These are phyloP conservation scores for Cavenderia fasciculata DNA, from an alignment of 78 protist species.

Conservation along the genomic window DNA sequence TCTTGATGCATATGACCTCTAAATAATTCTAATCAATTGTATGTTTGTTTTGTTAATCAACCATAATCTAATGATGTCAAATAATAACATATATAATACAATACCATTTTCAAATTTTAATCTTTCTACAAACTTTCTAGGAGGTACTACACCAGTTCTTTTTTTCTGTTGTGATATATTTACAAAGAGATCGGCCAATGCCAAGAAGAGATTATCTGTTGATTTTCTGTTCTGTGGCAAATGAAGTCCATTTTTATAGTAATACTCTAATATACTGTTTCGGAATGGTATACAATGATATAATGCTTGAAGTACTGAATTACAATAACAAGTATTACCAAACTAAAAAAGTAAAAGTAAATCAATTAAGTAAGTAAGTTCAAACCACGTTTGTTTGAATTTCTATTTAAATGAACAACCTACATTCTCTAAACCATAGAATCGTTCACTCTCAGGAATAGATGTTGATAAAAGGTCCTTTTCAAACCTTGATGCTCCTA, in stretches of 20 bases:
- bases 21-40: conserved; percentile 63
- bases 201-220: conserved; percentile 19
- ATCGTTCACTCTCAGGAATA: conserved; percentile 14
- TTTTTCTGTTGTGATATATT: conserved; percentile 60
- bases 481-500: conserved; percentile 38
- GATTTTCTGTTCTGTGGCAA: not conserved
- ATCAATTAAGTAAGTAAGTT: not conserved
- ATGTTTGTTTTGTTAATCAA: not conserved
- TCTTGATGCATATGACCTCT: conserved; percentile 91
- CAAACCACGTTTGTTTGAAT: too few relatives aligned
- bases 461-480: not conserved
- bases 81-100: not conserved
- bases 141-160: conserved; percentile 75
- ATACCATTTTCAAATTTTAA: conserved; percentile 85
- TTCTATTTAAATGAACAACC: not conserved
- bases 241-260: conserved; percentile 2
- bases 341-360: conserved; percentile 40
- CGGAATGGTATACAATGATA: conserved; percentile 92
- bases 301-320: conserved; percentile 93
- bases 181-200: conserved; percentile 79
- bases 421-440: conserved; percentile 70
- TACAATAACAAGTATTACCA: conserved; percentile 97
- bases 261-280: conserved; percentile 56
- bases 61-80: not conserved
- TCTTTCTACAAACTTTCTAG: conserved; percentile 76